phyloP scores from a whole-genome alignment of 768 basidiomycete genomes.

The Tylopilus rubrobrunneus region DNA sequence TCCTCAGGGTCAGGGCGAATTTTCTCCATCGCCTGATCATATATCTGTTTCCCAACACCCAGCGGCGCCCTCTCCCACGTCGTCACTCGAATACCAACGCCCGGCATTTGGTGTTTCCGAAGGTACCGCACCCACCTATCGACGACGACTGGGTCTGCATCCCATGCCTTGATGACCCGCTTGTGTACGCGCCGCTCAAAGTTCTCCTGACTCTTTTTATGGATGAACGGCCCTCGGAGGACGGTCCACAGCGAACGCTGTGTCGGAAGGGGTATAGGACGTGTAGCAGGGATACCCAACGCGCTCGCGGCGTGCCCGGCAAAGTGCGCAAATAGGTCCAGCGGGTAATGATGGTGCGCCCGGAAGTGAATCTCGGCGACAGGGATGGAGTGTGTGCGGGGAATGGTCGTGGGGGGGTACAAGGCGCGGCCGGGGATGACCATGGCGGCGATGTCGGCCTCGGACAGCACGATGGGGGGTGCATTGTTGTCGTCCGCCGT shows the following conservation, averaged over 20 bases:
- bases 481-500: constrained; percentile 1
- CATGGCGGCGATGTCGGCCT: constrained; percentile 45
- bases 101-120: constrained; percentile 67
- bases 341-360: constrained; percentile 60
- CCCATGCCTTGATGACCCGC: constrained; percentile 86
- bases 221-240: constrained; percentile 76
- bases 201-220: constrained; percentile 95
- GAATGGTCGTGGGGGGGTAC: constrained; percentile 52
- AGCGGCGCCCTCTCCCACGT: constrained; percentile 67
- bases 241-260: constrained; percentile 85
- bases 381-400: constrained; percentile 65
- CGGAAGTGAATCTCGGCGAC: constrained; percentile 83
- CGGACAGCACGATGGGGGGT: constrained; percentile 26
- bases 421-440: constrained; percentile 61
- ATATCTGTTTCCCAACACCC: constrained; percentile 44
- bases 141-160: constrained; percentile 75
- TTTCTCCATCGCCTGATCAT: constrained; percentile 33
- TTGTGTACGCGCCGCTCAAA: constrained; percentile 84
- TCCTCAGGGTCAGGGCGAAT: constrained; percentile 32
- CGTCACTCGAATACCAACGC: constrained; percentile 83
- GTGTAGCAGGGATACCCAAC: constrained; percentile 74
- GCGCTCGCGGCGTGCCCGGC: constrained; percentile 80
- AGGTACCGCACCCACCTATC: constrained; percentile 80
- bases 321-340: constrained; percentile 83
- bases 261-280: constrained; percentile 63